Evolutionary conservation across 2,329 filamentous ascomycete genomes (phyloP), one percentile per base, ranked within the genome.

Genomic region (Cucurbitaria berberidis): DNA sequence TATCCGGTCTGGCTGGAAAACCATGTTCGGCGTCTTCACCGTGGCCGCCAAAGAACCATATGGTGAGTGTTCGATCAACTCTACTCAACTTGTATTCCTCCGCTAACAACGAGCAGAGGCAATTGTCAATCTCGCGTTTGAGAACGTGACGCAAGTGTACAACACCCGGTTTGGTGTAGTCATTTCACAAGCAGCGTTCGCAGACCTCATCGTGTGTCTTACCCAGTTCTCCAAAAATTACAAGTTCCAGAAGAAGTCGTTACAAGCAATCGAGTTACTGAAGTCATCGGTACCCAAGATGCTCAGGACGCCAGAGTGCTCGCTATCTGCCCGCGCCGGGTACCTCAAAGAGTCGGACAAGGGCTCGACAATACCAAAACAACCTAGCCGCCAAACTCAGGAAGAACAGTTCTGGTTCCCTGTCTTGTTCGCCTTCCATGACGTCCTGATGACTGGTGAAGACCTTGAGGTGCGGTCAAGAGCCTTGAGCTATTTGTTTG

Each of bases 361-460:
- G 48, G 78, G 75, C 32, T 80, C 82, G 10, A 78, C 80, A 16
- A 76, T 85, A 50, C 79, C 82, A 2, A 84, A 83, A 69, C 86
- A 88, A 55, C 86, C 86, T 50, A 89, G 82, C 51, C 88, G 89
- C 47, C 96, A 96, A 40, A 96, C 93, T 3, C 87, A 95, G 59
- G 96, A 99, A 73, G 95, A 98, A 74, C 93, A 96, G 32, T 99
- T 93, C 76, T 99, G 95, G 95, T 99, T 99, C 75, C 95, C 95
- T 0, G 90, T 99, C 5, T 81, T 99, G 26, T 98, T 99, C 71
- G 93, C 96, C 3, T 99, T 99, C 81, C 95, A 99, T 72, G 95
- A 99, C 74, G 93, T 99, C 19, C 80, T 99, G 42, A 99, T 99
- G 95, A 99, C 95, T 1, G 95, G 96, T 2, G 96, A 99, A 75